Conservation (phyloP, 2,329 filamentous ascomycete genomes). For the Colletotrichum falcatum region DNA sequence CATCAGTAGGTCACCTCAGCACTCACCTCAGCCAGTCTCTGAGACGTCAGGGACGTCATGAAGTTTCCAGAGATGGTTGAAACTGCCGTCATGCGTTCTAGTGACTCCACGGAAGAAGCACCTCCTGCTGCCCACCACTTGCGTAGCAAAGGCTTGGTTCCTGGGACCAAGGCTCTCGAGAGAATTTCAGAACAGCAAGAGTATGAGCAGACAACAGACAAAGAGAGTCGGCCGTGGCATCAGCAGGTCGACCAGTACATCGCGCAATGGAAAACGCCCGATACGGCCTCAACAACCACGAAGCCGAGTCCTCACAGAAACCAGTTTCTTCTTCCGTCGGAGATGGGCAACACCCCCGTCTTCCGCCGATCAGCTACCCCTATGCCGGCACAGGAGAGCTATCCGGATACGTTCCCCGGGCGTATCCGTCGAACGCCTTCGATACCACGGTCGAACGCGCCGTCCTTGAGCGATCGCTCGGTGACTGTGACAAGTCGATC, state of each 20-base stretch:
- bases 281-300: not conserved
- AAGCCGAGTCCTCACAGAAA: not conserved
- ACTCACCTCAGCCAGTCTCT: not conserved
- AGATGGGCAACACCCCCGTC: not conserved
- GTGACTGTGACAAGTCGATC: not conserved
- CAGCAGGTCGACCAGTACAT: not conserved
- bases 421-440: not conserved
- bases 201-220: not conserved
- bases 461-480: not conserved
- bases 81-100: constrained; percentile 1
- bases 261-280: not conserved
- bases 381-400: not conserved
- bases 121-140: not conserved
- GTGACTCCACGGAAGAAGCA: not conserved
- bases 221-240: not conserved
- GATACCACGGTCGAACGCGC: not conserved
- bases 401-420: not conserved
- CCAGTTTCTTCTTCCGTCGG: not conserved
- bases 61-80: not conserved
- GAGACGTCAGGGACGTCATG: not conserved
- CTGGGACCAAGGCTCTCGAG: not conserved
- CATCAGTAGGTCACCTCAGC: not conserved
- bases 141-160: too few relatives aligned
- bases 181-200: not conserved
- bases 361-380: not conserved